Evolutionary conservation across 805 yeast genomes (phyloP).

Genomic region (Saccharomycopsis malanga): DNA sequence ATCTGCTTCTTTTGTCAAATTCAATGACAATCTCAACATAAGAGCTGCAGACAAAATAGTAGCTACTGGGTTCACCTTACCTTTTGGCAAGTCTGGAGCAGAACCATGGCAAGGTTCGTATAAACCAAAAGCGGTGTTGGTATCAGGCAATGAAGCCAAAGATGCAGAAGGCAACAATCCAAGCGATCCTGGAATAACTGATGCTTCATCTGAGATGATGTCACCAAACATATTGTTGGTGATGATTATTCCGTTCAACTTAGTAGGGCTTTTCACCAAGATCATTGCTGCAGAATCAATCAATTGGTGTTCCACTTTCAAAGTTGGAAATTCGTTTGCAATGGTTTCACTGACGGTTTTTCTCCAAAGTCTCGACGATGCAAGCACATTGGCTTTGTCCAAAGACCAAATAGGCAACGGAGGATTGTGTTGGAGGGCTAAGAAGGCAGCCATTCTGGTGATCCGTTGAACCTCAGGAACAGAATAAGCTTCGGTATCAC

Average conservation of each 20-base stretch:
- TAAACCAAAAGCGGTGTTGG: slow-evolving; percentile 88
- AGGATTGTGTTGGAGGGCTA: slow-evolving; percentile 89
- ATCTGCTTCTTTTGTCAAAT: slow-evolving; percentile 75
- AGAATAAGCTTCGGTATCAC: slow-evolving; percentile 89
- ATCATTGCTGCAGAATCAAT: slow-evolving; percentile 99
- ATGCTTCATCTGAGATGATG: slow-evolving; percentile 95
- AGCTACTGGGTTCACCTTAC: slow-evolving; percentile 93
- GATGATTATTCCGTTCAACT: slow-evolving; percentile 84
- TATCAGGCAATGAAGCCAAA: slow-evolving; percentile 92
- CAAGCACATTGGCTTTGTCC: slow-evolving; percentile 96
- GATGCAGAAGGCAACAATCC: slow-evolving; percentile 96
- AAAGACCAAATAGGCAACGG: slow-evolving; percentile 94
- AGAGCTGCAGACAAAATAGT: slow-evolving; percentile 93
- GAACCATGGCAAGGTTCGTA: slow-evolving; percentile 99
- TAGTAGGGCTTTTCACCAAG: slow-evolving; percentile 82
- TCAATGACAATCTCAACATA: slow-evolving; percentile 91
- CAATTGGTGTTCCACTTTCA: slow-evolving; percentile 84
- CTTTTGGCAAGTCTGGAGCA: slow-evolving; percentile 86
- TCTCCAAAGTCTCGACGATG: slow-evolving; percentile 95
- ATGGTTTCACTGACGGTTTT: slow-evolving; percentile 79
- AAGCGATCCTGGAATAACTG: slow-evolving; percentile 95
- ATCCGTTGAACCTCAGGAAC: slow-evolving; percentile 92
- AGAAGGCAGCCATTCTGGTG: slow-evolving; percentile 96
- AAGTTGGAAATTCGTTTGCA: slow-evolving; percentile 81
- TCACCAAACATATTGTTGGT: slow-evolving; percentile 98